A percentile compares a stretch with the other conserved stretches of the same genome.
Conservation (phyloP, 495 filamentous ascomycete genomes). For the Podospora bellae-mahoneyi region DNA sequence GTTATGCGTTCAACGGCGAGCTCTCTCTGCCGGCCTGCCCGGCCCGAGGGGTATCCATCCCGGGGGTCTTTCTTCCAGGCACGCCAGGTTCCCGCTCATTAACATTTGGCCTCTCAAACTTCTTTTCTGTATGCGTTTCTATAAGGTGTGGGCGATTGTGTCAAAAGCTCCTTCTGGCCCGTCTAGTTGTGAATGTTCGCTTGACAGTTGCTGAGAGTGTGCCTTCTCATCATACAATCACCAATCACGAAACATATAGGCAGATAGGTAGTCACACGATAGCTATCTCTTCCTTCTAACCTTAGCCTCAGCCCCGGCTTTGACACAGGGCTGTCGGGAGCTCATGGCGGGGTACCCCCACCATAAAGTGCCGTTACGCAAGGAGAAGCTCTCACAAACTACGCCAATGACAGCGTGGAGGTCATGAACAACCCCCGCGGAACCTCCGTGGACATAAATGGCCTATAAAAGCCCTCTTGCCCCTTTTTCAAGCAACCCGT, state of each 20-base stretch:
- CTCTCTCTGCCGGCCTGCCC: not conserved
- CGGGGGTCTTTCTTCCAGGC: not conserved
- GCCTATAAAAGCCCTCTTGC: not conserved
- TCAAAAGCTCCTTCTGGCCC: too few species aligned
- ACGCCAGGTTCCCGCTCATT: not conserved
- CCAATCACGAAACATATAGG: not conserved
- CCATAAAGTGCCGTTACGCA: not conserved
- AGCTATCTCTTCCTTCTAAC: too few species aligned
- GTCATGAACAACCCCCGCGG: not conserved
- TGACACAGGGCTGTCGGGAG: not conserved
- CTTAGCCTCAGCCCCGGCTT: too few species aligned
- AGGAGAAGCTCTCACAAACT: not conserved
- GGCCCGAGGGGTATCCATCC: conserved; percentile 1
- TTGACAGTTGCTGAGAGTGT: too few species aligned
- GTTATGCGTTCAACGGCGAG: conserved; percentile 1
- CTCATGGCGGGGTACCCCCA: not conserved
- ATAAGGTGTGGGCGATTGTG: too few species aligned
- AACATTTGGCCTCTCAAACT: not conserved
- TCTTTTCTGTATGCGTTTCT: not conserved
- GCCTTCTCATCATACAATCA: too few species aligned
- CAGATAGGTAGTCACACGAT: not conserved
- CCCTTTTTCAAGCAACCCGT: not conserved
- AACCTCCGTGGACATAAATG: not conserved
- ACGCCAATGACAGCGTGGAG: not conserved
- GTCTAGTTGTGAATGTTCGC: too few species aligned